Percentiles rank a stretch among this genome's conserved stretches.
phyloP scores from a whole-genome alignment of 2,329 filamentous ascomycete genomes.

The Cercospora sp. region DNA sequence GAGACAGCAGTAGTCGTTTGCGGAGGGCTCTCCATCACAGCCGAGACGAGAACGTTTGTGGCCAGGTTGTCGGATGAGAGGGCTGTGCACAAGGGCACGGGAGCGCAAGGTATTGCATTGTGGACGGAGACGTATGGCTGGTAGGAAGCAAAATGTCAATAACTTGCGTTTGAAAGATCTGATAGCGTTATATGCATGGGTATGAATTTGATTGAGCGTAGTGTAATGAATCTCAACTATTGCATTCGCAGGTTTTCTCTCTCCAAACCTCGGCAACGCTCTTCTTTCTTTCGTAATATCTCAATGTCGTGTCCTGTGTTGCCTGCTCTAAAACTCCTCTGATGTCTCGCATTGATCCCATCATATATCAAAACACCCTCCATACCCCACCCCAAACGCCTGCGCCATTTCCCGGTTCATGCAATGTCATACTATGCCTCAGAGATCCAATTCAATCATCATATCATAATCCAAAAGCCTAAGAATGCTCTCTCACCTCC shows the following conservation, averaged over 20 bases:
- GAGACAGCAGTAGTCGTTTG: constrained; percentile 66
- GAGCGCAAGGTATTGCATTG: constrained; percentile 64
- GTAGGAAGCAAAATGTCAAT: constrained; percentile 15
- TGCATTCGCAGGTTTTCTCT: too few relatives aligned
- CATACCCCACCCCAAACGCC: neutral
- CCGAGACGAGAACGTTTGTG: constrained; percentile 57
- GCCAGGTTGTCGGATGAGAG: constrained; percentile 63
- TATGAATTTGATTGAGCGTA: neutral
- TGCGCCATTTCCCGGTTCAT: neutral
- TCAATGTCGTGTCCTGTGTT: neutral
- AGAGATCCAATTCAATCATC: too few relatives aligned
- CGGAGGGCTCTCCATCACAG: constrained; percentile 57
- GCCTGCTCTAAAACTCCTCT: neutral
- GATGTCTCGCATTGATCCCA: neutral
- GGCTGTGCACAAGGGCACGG: constrained; percentile 67
- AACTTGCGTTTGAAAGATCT: neutral
- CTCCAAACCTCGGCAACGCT: too few relatives aligned
- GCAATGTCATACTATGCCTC: constrained; percentile 5
- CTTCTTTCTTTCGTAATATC: too few relatives aligned
- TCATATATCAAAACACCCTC: neutral
- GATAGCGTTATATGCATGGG: neutral
- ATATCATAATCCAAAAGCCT: too few relatives aligned
- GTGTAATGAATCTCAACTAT: neutral
- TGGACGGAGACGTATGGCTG: constrained; percentile 61
- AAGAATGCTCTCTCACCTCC: constrained; percentile 50